Evolutionary conservation across 192 early-diverging fungal species (phyloP), one percentile per base, ranked within the genome.

Genomic region (Umbelopsis sp.): DNA sequence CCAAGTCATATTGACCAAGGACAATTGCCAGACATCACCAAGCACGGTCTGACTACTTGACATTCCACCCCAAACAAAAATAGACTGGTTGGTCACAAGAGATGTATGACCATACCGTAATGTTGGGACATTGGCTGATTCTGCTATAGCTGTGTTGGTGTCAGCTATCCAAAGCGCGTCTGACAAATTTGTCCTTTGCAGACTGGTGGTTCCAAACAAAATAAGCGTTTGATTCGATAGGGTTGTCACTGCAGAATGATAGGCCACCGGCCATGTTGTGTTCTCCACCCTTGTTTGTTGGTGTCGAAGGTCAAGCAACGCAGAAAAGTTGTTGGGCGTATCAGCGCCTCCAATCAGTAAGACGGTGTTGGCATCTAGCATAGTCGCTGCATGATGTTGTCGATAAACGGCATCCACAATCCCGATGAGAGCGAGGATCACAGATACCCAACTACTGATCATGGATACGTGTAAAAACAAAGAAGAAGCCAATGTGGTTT

Each of bases 261-360:
- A 61, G 33, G 55, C 30, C 27, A 61, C 55, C 6, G 55, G 55
- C 27, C 27, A 61, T 25, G 55, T 35, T 27, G 55, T 35, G 16
- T 61, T 35, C 1, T 25, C 55, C 13, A 18, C 16, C n/a, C 30
- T 61, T 4, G 55, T 61, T 35, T 61, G 55, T 61, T 61, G 55
- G 7, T 61, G 27, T 61, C 27, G 55, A 61, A 61, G 55, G 35
- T 61, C 55, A 35, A 61, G 55, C 11, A 61, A 25, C 27, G 27
- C 27, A 35, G 55, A 61, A 61, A 35, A 61, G 30, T 61, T 61
- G 33, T 61, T 61, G 18, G 55, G 55, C 35, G 25, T 18, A n/a
- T 25, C 55, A 18, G 55, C 55, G 5, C 55, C 55, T 61, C 55
- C 55, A 61, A 61, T 61, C 30, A 61, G 27, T 27, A 61, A 25